Evolutionary conservation across 371 early-diverging fungal species (phyloP).

Genomic region (Rhizopus sp.): DNA sequence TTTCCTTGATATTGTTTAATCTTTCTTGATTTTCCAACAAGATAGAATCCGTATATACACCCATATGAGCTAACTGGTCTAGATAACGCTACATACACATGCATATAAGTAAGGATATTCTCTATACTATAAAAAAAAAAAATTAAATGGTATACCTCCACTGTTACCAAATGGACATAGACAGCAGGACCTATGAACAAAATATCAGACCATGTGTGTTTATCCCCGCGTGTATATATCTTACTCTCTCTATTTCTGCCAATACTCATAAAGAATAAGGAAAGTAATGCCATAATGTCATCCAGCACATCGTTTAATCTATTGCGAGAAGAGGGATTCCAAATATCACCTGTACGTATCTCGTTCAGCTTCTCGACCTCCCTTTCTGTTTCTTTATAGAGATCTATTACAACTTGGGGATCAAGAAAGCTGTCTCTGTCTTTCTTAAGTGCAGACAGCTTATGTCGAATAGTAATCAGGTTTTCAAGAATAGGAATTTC

Average conservation of each 20-base stretch:
- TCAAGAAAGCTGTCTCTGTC: slow-evolving; percentile 69
- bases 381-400: slow-evolving; percentile 65
- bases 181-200: slow-evolving; percentile 61
- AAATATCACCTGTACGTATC: slow-evolving; percentile 46
- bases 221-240: not conserved
- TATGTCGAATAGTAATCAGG: slow-evolving; percentile 71
- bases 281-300: slow-evolving; percentile 77
- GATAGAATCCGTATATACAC: slow-evolving; percentile 66
- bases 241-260: slow-evolving; percentile 75
- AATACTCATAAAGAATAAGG: slow-evolving; percentile 77
- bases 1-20: slow-evolving; percentile 58
- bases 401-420: slow-evolving; percentile 53
- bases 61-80: slow-evolving; percentile 68
- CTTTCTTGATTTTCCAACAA: slow-evolving; percentile 63
- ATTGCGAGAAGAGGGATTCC: slow-evolving; percentile 51
- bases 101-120: not conserved
- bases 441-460: slow-evolving; percentile 71
- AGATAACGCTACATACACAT: slow-evolving; percentile 64
- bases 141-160: slow-evolving; percentile 61
- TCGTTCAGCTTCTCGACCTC: slow-evolving; percentile 57
- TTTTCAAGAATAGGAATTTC: slow-evolving; percentile 70
- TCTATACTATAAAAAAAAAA: not conserved
- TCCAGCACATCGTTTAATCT: slow-evolving; percentile 76
- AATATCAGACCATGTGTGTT: not conserved
- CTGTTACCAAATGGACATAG: slow-evolving; percentile 76